Percentiles rank a stretch among this genome's conserved stretches.
These are phyloP conservation scores for Pigoraptor vietnamica DNA, from an alignment of 78 protist genomes.

Conservation along the genomic window DNA sequence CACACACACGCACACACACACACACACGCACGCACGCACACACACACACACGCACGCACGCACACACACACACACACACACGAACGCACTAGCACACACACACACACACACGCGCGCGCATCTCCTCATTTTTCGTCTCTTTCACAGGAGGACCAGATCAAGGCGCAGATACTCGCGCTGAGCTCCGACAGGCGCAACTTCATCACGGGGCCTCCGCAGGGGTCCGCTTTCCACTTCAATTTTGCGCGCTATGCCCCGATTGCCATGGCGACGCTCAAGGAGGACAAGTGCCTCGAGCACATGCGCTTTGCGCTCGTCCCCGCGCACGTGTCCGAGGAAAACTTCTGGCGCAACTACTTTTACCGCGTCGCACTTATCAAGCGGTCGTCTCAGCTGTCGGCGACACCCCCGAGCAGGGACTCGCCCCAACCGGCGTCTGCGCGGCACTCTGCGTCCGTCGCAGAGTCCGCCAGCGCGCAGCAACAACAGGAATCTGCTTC, in stretches of 20 bases:
- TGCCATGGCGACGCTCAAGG: neutral
- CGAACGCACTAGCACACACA: too few relatives aligned
- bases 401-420: too few relatives aligned
- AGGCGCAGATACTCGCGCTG: neutral
- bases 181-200: neutral
- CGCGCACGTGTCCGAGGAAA: neutral
- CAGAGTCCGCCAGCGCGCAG: too few relatives aligned
- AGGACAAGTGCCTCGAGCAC: neutral
- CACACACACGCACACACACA: neutral
- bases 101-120: too few relatives aligned
- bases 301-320: slow-evolving; percentile 10
- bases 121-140: too few relatives aligned
- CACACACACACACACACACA: neutral
- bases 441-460: too few relatives aligned
- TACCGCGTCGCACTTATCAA: slow-evolving; percentile 20
- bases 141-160: neutral
- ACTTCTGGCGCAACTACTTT: slow-evolving; percentile 26
- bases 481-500: too few relatives aligned
- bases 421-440: too few relatives aligned
- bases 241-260: neutral
- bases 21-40: neutral
- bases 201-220: neutral
- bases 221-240: neutral
- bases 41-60: neutral
- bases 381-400: neutral